Evolutionary conservation across 805 yeast species (phyloP), one percentile per base, ranked within the genome.

Genomic region (Huiozyma sinensis): DNA sequence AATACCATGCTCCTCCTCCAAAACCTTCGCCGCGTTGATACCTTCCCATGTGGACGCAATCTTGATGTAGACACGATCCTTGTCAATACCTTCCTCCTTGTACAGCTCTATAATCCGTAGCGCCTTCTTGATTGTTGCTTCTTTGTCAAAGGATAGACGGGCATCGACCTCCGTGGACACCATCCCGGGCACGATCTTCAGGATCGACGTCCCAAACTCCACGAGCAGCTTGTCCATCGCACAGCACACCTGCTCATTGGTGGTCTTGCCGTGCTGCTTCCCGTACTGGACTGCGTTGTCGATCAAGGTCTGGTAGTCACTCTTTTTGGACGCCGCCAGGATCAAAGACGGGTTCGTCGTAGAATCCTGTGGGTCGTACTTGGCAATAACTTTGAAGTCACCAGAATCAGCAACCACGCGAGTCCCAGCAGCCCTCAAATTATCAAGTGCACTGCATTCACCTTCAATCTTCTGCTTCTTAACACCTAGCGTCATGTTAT

Each of bases 81-180:
- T 88, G 52, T 70, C 61, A 60, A 92, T 83, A 56, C 97, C 97
- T 58, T 76, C 75, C 47, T 78, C 72, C 72, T 87, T 74, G 79
- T 92, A 92, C 58, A 90, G 76, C 45, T 75, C 79, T 59, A 92
- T 92, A 73, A 92, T 77, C 65, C 88, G 82, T 51, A 87, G 72
- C 45, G 98, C 99, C 78, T 92, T 92, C 71, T 79, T 77, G 67
- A 92, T 76, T 56, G 97, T 88, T 54, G 84, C 97, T 51, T 87
- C 84, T 67, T 83, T 92, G 77, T 92, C 89, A 66, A 88, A 92
- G 35, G 97, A 90, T 60, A 92, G 79, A 71, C 96, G 86, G 48
- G 99, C 98, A 63, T 92, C 99, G 50, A 92, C 97, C 75, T 92
- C 99, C 50, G 99, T 92, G 47, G 97, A 88, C 47, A 92, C 98